Conservation (phyloP, 148 eudicot species). For the Drosera capensis region DNA sequence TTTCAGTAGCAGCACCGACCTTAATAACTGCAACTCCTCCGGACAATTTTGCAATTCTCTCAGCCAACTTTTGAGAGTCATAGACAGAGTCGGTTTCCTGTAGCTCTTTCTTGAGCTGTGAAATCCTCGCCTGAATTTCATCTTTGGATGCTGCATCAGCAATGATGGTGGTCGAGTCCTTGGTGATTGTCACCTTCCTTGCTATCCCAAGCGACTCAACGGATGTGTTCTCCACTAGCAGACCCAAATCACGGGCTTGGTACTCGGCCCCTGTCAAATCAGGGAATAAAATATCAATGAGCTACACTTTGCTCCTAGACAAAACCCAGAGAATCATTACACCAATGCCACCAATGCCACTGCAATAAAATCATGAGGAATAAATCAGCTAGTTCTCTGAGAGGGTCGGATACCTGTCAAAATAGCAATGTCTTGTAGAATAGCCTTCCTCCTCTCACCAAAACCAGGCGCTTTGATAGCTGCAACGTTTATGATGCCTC, state of each 20-base stretch:
- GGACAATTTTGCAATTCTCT: conserved; percentile 49
- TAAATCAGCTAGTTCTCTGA: too few relatives aligned
- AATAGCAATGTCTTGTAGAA: conserved; percentile 95
- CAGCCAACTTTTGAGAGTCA: conserved; percentile 45
- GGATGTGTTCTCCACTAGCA: conserved; percentile 58
- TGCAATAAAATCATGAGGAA: too few relatives aligned
- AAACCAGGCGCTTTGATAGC: conserved; percentile 98
- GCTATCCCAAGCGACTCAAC: conserved; percentile 87
- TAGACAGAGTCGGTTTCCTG: conserved; percentile 71
- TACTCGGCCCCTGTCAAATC: conserved; percentile 68
- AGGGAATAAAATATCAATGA: background rate
- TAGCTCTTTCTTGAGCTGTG: conserved; percentile 83
- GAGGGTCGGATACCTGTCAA: conserved; percentile 88
- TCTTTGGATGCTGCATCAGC: conserved; percentile 97
- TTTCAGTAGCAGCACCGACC: conserved; percentile 55
- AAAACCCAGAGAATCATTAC: too few relatives aligned
- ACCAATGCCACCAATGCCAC: too few relatives aligned
- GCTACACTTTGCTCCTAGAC: background rate
- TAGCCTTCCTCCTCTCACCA: conserved; percentile 93
- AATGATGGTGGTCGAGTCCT: conserved; percentile 79
- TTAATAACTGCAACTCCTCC: conserved; percentile 81
- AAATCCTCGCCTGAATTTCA: conserved; percentile 89
- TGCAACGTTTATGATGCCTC: conserved; percentile 86
- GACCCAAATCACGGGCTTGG: conserved; percentile 78
- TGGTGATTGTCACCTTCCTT: conserved; percentile 69